phyloP scores from a whole-genome alignment of 192 early-diverging fungal genomes.

The Ambispora gerdemannii region DNA sequence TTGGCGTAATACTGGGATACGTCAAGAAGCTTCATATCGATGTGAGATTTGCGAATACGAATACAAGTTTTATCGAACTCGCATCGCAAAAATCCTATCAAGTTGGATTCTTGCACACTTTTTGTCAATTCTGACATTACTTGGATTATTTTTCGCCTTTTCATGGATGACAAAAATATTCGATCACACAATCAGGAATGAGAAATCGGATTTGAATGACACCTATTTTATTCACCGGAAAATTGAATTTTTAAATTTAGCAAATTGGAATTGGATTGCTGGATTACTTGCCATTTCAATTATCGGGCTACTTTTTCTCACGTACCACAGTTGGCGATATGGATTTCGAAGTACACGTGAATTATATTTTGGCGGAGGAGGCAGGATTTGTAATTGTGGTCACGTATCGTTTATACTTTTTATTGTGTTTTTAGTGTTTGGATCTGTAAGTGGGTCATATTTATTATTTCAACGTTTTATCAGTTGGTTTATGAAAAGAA shows the following conservation, averaged over 20 bases:
- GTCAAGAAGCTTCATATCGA: slow-evolving; percentile 10
- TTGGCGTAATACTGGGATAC: slow-evolving; percentile 5
- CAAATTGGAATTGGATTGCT: neutral
- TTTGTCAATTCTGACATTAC: neutral
- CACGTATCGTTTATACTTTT: neutral
- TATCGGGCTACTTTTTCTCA: slow-evolving; percentile 1
- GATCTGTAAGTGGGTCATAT: slow-evolving; percentile 2
- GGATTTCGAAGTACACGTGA: neutral
- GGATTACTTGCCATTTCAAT: neutral
- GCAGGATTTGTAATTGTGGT: neutral
- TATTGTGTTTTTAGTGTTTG: neutral
- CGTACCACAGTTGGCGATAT: neutral
- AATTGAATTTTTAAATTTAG: neutral
- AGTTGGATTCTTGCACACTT: slow-evolving; percentile 3
- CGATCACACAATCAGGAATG: neutral
- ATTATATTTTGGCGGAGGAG: neutral
- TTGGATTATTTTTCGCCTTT: neutral
- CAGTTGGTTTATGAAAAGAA: neutral
- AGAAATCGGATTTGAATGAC: neutral
- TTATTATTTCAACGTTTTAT: neutral
- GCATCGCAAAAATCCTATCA: neutral
- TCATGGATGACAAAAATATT: slow-evolving; percentile 3
- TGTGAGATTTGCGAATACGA: slow-evolving; percentile 27
- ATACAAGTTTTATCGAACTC: slow-evolving; percentile 22
- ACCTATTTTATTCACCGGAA: no score